Evolutionary conservation across 768 basidiomycete genomes (phyloP).

Genomic region (Gloeopeniophorella convolvens): DNA sequence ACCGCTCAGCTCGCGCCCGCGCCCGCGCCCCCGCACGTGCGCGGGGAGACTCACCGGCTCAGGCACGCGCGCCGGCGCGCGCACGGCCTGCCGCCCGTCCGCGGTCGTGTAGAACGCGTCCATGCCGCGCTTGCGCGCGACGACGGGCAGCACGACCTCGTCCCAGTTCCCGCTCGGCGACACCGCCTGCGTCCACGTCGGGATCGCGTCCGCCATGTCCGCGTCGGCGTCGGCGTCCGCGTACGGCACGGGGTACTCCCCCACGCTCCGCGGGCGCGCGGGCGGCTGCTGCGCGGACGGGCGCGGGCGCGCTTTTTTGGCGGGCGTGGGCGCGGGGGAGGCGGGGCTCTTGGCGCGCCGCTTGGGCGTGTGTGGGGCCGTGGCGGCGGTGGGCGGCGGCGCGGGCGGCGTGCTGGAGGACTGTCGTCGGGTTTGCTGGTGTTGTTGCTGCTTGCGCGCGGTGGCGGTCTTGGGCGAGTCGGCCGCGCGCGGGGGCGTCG

Average conservation of each 20-base stretch:
- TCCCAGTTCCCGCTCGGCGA: constrained; percentile 74
- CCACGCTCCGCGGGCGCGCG: constrained; percentile 57
- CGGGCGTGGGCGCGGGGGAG: constrained; percentile 31
- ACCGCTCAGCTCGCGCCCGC: too few species aligned
- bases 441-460: constrained; percentile 14
- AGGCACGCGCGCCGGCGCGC: constrained; percentile 31
- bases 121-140: constrained; percentile 76
- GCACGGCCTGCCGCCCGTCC: constrained; percentile 57
- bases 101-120: constrained; percentile 62
- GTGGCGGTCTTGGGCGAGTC: constrained; percentile 24
- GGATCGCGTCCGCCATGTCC: constrained; percentile 67
- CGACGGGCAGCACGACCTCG: constrained; percentile 83
- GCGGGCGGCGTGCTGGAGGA: constrained; percentile 17
- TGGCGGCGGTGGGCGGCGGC: constrained; percentile 8
- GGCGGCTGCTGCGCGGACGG: too few species aligned
- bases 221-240: too few species aligned
- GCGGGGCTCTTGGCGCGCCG: constrained; percentile 44
- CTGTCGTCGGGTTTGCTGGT: constrained; percentile 19
- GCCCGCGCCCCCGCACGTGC: too few species aligned
- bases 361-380: constrained; percentile 28
- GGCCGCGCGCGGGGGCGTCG: constrained; percentile 35
- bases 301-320: constrained; percentile 34
- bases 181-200: constrained; percentile 73
- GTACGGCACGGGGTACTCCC: constrained; percentile 60
- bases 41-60: constrained; percentile 57